Evolutionary conservation across 1,284 basidiomycete genomes (phyloP), one percentile per base, ranked within the genome.

Genomic region (Erythrobasidium hasegawianum): DNA sequence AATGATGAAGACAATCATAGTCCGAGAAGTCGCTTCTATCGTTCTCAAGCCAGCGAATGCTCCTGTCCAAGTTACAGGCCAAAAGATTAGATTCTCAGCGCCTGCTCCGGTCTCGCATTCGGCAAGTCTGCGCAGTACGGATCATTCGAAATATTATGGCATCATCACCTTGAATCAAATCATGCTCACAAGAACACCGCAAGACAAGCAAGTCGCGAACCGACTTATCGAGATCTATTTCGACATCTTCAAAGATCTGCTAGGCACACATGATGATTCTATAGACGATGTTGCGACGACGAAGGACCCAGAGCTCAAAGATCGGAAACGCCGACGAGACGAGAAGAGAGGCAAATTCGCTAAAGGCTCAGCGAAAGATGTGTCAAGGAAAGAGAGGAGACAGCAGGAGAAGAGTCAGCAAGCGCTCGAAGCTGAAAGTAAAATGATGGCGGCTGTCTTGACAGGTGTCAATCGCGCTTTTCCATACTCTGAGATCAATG

Each of bases 381-480:
- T 65, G 14, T 53, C 62, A 14, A 33, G 61, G 41, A 49, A 79
- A 67, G 76, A 78, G 27, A 79, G 59, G 79, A 72, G 76, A 59
- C 59, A 62, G 76, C 73, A 54, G 81, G 79, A 65, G 74, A 72
- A 24, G 79, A 77, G 80, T 69, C 84, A 84, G 29, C 86, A 90
- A 70, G 83, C 90, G 16, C 88, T 91, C 70, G 88, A 92, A 70
- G 81, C 82, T 13, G 86, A 93, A 69, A 89, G 89, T 58, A 89
- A 87, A 77, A 81, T 97, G 60, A 83, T 96, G 41, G 90, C 92
- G 16, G 95, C 94, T 1, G 87, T 97, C 43, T 79, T 99, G 64
- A 93, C 92, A 0, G 95, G 96, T 59, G 87, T 98, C 52, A 97
- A 97, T 75, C 89, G 96, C 27, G 93, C 95, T 0, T 80, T 97